Percentiles rank a stretch among this genome's conserved stretches.
Conservation (phyloP, 306 rosid genomes). For the Pyrus betulifolia region DNA sequence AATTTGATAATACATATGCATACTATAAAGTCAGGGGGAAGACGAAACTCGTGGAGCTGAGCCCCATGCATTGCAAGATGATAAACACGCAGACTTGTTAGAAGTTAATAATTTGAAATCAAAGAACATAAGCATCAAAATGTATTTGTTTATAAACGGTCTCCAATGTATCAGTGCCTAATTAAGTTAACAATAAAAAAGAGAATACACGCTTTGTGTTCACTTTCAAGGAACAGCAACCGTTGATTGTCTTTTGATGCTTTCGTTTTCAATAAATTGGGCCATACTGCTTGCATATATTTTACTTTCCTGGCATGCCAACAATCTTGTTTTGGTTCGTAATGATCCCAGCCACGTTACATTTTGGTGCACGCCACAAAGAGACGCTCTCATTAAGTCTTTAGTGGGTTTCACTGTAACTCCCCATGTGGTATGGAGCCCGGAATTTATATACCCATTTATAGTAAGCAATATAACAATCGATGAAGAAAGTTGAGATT, state of each 20-base stretch:
- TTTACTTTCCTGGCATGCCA: neutral
- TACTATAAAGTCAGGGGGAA: no score
- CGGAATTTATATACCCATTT: neutral
- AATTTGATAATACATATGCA: no score
- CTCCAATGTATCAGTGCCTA: no score
- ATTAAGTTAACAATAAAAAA: no score
- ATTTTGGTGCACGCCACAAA: neutral
- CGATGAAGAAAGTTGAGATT: no score
- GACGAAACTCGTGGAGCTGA: neutral
- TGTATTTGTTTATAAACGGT: no score
- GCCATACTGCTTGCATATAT: neutral
- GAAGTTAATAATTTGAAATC: no score
- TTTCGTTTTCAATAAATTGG: neutral
- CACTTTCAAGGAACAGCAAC: neutral
- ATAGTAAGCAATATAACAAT: neutral
- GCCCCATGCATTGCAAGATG: neutral
- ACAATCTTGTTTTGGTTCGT: neutral
- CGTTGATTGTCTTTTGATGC: neutral
- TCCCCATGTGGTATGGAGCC: neutral
- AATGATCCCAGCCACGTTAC: neutral
- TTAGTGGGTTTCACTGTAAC: neutral
- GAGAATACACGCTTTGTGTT: neutral
- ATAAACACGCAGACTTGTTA: neutral
- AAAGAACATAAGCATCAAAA: no score
- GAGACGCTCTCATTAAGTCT: neutral